phyloP scores from a whole-genome alignment of 2,329 filamentous ascomycete genomes.

The Beauveria bassiana region DNA sequence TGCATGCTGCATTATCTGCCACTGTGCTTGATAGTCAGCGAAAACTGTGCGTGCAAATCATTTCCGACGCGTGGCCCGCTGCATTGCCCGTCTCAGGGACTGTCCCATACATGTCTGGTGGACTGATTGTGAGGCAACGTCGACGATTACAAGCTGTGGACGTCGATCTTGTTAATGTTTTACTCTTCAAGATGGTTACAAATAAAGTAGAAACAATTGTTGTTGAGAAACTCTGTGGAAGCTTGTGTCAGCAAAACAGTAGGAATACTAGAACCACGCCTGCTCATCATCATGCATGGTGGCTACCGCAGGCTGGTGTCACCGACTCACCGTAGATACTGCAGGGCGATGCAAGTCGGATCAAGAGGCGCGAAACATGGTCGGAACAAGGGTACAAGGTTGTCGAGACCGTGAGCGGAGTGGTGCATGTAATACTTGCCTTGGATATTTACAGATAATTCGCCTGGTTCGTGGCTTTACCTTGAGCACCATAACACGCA shows the following conservation, averaged over 20 bases:
- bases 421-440: neutral
- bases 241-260: neutral
- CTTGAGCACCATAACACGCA: neutral
- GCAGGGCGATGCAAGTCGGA: slow-evolving; percentile 3
- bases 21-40: neutral
- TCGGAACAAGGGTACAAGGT: neutral
- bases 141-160: neutral
- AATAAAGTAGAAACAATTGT: neutral
- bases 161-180: neutral
- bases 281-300: slow-evolving; percentile 5
- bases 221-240: neutral
- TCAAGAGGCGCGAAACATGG: neutral
- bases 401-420: neutral
- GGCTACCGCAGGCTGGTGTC: neutral
- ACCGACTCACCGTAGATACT: neutral
- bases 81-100: neutral
- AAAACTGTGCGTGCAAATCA: neutral
- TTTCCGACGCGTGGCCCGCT: neutral
- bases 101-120: neutral
- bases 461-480: neutral
- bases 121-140: slow-evolving; percentile 1
- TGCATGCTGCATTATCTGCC: neutral
- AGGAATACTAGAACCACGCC: neutral
- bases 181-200: neutral
- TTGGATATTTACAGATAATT: neutral